Evolutionary conservation across 2,329 filamentous ascomycete genomes (phyloP).

Genomic region (Dactylella cylindrospora): DNA sequence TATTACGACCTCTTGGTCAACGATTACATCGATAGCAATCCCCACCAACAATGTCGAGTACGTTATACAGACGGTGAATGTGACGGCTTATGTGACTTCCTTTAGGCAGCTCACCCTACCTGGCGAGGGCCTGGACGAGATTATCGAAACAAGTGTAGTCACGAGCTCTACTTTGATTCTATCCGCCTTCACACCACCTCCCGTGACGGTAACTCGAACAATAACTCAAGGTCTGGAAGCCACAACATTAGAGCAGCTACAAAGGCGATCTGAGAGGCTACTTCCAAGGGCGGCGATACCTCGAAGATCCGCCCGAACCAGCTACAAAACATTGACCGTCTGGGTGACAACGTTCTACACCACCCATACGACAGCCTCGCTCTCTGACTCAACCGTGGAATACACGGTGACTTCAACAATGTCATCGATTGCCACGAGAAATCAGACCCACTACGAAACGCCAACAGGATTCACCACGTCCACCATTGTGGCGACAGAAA

Average conservation of each 20-base stretch:
- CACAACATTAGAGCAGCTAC: background rate
- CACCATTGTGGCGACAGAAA: conserved; percentile 13
- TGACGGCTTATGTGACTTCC: conserved; percentile 18
- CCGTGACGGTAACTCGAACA: conserved; percentile 19
- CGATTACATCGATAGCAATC: conserved; percentile 24
- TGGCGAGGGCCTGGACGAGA: conserved; percentile 20
- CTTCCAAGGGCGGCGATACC: conserved; percentile 15
- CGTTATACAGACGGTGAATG: conserved; percentile 17
- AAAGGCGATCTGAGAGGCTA: background rate
- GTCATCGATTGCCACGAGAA: conserved; percentile 22
- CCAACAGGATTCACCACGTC: conserved; percentile 26
- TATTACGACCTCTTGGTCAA: conserved; percentile 20
- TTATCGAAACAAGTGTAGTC: conserved; percentile 8
- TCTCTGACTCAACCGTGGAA: conserved; percentile 11
- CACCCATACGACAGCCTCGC: conserved; percentile 15
- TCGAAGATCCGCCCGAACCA: conserved; percentile 16
- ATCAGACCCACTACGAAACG: conserved; percentile 39
- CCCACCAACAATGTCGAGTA: conserved; percentile 17
- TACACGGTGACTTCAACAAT: conserved; percentile 21
- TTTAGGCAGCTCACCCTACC: conserved; percentile 26
- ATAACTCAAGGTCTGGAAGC: conserved; percentile 10
- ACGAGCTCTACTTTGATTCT: conserved; percentile 7
- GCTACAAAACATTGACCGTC: conserved; percentile 34
- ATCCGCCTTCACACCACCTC: conserved; percentile 31
- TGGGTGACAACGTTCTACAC: conserved; percentile 34